Base-by-base conservation (phyloP, 306 rosid species). In the Cyclanthera cordifolia region DNA sequence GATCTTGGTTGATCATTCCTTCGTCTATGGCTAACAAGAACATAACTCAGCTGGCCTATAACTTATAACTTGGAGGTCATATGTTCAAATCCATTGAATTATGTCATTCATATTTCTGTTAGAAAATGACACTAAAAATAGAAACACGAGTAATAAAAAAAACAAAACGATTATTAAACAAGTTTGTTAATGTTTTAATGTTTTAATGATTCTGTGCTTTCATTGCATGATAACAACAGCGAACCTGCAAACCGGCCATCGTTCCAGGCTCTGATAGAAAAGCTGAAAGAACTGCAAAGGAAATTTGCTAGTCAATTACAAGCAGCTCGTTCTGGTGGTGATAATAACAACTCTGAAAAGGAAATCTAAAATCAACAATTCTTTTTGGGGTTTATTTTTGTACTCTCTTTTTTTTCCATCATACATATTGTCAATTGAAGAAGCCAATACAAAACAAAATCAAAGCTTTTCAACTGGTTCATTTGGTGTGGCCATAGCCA, bases 181-280 rank as follows among this genome's bases (percentile, higher is more conserved):
- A 21, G 28, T 21, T 53, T 10, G 27, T 1, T 1, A 0, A 19
- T 20, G 15, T n/a, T n/a, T n/a, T n/a, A n/a, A n/a, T n/a, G 6
- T 10, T 2, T 1, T 21, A 0, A 3, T 7, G 8, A 2, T 2
- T n/a, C 21, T 51, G 5, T 5, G 19, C 4, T 28, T 68, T 68
- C 4, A 16, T 16, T 69, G 30, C 15, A 5, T 37, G 73, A 77
- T 63, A 21, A 60, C 54, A 71, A 72, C 90, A 94, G 99, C 61
- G 96, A 90, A 74, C 86, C 99, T 43, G 71, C 95, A 48, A 17
- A 56, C 76, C 82, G 99, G 52, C 95, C 99, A 63, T 78, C 97
- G 39, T 94, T 94, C 68, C 97, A 83, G 69, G 96, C 81, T 76
- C 82, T 94, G 77, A 81, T 90, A 46, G 96, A 88, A 67, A 85